Base-by-base conservation (phyloP, 495 filamentous ascomycete species). In the Trichocladium antarcticum region DNA sequence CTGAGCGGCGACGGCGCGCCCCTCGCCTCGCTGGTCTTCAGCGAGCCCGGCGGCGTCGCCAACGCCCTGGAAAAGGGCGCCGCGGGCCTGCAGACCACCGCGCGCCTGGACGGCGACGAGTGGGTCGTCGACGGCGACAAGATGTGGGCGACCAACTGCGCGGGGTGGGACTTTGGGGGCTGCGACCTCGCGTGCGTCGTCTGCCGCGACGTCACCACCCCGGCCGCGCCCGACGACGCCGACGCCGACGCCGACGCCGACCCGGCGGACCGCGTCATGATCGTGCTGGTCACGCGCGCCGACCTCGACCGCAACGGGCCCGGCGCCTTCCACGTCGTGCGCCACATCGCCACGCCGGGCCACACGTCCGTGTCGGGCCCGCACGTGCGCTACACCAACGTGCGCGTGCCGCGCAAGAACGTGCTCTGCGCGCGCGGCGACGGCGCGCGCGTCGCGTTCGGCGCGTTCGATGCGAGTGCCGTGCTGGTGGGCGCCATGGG, bases 41-140 rank as follows among this genome's bases (percentile, higher is more conserved):
- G 67, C 35, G 74, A 78, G 56, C 71, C 74, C 0, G 67, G 60
- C 1, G 74, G 74, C 6, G 69, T 68, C 2, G 74, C 74, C 11
- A 78, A 79, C 51, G 74, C 59, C 47, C 51, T 76, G 27, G 74
- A 78, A 51, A 70, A 66, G 40, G 72, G 74, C 1, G 73, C 58
- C 0, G 54, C 54, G 11, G 74, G 76, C 0, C 58, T 79, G 24
- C 54, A 67, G 22, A 77, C 74, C 6, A 73, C 67, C 10, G 74
- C 75, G 6, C 51, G 58, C 16, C 55, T 56, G n/a, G 73, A 77
- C 17, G 73, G 72, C 10, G 68, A 75, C 27, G 67, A 75, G 35
- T 77, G 71, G 71, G 58, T 78, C 16, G 60, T 78, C 22, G 72
- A 72, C 56, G 76, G 76, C n/a, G 73, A 76, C 42, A 78, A 77